phyloP scores from a whole-genome alignment of 257 asterid genomes.

The Verbascum thapsus region DNA sequence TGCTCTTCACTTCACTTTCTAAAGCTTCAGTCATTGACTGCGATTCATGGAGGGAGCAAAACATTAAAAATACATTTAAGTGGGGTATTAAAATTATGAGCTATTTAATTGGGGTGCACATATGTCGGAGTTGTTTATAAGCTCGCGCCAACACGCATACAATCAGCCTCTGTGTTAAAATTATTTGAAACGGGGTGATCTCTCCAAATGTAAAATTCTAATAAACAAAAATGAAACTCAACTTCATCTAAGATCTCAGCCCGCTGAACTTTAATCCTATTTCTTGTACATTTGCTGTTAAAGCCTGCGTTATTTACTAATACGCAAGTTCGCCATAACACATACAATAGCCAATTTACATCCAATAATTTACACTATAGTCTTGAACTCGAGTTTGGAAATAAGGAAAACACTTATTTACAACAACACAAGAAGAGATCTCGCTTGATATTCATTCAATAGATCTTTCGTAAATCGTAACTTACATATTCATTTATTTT shows the following conservation, averaged over 20 bases:
- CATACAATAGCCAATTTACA: neutral
- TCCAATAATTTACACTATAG: neutral
- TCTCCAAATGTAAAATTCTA: neutral
- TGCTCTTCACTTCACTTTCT: constrained; percentile 76
- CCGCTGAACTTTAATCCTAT: neutral
- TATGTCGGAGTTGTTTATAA: neutral
- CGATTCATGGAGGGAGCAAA: constrained; percentile 24
- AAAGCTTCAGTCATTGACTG: constrained; percentile 91
- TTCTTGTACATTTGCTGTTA: neutral
- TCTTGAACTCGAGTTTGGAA: neutral
- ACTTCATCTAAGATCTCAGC: neutral
- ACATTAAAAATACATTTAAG: neutral
- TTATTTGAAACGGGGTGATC: too few species aligned
- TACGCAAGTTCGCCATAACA: neutral
- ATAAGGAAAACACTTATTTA: neutral
- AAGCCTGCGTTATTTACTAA: too few species aligned
- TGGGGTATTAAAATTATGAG: too few species aligned
- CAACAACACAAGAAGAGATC: neutral
- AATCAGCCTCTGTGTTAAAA: neutral
- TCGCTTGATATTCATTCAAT: neutral
- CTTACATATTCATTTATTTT: neutral
- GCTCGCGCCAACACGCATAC: neutral
- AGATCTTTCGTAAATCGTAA: neutral
- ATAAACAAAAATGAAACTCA: neutral
- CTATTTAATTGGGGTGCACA: neutral